Evolutionary conservation across 805 yeast species (phyloP), one percentile per base, ranked within the genome.

Genomic region (Ascoidea asiatica): DNA sequence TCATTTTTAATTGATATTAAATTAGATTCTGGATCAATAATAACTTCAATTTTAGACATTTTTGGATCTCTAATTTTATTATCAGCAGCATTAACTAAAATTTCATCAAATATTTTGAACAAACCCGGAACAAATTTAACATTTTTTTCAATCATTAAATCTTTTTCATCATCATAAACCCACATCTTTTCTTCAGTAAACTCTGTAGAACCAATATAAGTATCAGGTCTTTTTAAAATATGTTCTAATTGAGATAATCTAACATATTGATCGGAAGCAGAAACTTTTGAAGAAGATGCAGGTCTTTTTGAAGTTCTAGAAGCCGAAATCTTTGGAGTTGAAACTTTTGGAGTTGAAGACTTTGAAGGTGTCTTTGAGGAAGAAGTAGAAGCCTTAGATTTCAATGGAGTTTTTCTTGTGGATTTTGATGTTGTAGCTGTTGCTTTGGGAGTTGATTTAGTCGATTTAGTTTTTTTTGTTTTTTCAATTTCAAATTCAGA

Each of bases 61-160:
- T 73, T 53, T 1, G 95, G 87, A 59, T 92, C 99, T 53, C 97
- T 77, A 48, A 90, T 90, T 66, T 92, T 92, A 68, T 92, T 92
- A 64, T 92, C 99, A 13, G 99, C 99, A 5, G 99, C 97, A 61
- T 92, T 92, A 44, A 92, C 99, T 49, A 92, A 67, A 47, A 92
- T 89, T 65, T 92, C 99, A 62, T 92, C 99, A 59, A 92, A 92
- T 45, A 92, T 90, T 64, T 92, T 92, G 65, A 87, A 90, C 49
- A 92, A 65, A 42, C 97, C 99, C 2, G 99, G 99, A 8, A 92
- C 97, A 51, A 89, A 83, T 40, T 70, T 75, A 21, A 92, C 95
- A 1, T 57, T 59, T 49, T 66, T 73, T 50, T 70, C 74, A 15
- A 58, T 71, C 84, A 83, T 77, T 11, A 74, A 65, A 41, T 75